Evolutionary conservation across 306 rosid genomes (phyloP).

Genomic region (Pyrus bretschneideri): DNA sequence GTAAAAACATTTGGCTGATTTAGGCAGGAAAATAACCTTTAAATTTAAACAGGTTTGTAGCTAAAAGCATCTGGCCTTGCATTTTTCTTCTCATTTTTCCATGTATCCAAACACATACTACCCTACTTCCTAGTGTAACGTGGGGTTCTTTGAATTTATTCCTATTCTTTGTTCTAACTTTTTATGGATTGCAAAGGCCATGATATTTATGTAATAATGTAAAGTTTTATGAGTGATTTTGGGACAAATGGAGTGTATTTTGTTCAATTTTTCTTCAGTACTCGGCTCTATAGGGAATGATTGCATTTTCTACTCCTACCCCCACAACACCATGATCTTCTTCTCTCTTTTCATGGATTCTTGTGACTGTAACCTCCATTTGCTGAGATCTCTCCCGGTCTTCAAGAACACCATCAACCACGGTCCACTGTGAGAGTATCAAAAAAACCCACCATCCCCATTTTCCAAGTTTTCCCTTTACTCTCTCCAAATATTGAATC

Average conservation of each 20-base stretch:
- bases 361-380: slow-evolving; percentile 8
- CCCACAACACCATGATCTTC: neutral
- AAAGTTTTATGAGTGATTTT: neutral
- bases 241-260: neutral
- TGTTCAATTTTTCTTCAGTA: neutral
- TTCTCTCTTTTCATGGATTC: slow-evolving; percentile 37
- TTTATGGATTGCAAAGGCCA: neutral
- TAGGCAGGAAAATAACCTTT: slow-evolving; percentile 37
- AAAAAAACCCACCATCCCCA: no score
- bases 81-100: slow-evolving; percentile 24
- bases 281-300: neutral
- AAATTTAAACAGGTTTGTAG: slow-evolving; percentile 61
- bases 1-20: slow-evolving; percentile 37
- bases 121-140: slow-evolving; percentile 29
- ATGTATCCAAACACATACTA: slow-evolving; percentile 15
- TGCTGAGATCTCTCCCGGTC: slow-evolving; percentile 39
- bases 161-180: neutral
- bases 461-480: no score
- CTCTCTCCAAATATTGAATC: no score
- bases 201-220: neutral
- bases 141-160: slow-evolving; percentile 22
- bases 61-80: slow-evolving; percentile 40
- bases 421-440: slow-evolving; percentile 20
- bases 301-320: neutral
- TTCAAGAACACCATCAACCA: slow-evolving; percentile 48